Base-by-base conservation (phyloP, 441 rosid species). In the Populus hybrid region DNA sequence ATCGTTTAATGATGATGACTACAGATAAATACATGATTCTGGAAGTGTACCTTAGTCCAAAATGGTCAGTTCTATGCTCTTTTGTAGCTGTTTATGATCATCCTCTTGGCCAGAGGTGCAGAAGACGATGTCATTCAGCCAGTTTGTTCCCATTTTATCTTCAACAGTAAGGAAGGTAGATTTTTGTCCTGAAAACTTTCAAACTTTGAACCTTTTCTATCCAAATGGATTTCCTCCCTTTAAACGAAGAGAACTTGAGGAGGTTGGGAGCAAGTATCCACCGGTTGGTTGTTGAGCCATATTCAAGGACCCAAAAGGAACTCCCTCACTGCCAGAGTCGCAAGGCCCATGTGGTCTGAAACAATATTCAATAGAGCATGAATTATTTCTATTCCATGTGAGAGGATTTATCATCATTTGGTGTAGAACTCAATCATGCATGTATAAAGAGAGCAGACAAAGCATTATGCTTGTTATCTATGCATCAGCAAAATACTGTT, bases 191-290 rank as follows among this genome's bases (percentile, higher is more conserved):
- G 42, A 5, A 10, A 69, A 70, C 76, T 50, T 11, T 8, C 3
- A 23, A 38, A 20, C 68, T 16, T 64, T 10, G 11, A 34, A 35
- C 16, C 30, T 30, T 16, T 46, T 74, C 82, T 76, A 93, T 40
- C 86, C 91, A 73, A 92, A 92, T 8, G 95, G 94, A 78, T 90
- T 89, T 78, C 92, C 89, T 79, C 87, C 81, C 65, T 21, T 30
- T 3, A 88, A 86, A 78, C 81, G 70, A 84, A 72, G 86, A 78
- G 85, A 80, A 79, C 71, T 78, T 77, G 83, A 14, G 28, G 83
- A n/a, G 12, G 78, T 78, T 21, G 87, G 74, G 71, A 38, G 81
- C 32, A 81, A 66, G 81, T 77, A 84, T 80, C 86, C 85, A 36
- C 75, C 77, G 67, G 77, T 73, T 76, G 85, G 80, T 64, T 82